Conservation (phyloP, 139 green algal species). For the Closterium sp. region DNA sequence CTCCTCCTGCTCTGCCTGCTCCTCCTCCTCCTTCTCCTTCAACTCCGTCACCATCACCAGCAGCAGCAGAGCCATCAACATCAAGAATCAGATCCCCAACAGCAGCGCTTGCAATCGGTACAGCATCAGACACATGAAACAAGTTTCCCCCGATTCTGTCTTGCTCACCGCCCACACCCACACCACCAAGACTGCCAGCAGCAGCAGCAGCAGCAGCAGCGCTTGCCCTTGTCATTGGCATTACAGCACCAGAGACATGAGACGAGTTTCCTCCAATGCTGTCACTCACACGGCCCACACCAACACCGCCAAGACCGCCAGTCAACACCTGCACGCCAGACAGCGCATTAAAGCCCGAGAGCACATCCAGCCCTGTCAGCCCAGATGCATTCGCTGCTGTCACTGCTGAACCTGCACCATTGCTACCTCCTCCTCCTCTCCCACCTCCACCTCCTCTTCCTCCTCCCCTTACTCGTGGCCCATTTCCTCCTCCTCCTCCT, state of each 20-base stretch:
- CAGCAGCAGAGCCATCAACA: background rate
- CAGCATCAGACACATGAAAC: too few relatives aligned
- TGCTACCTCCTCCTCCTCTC: background rate
- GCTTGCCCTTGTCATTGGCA: background rate
- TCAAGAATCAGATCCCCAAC: background rate
- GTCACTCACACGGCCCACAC: background rate
- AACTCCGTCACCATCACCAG: too few relatives aligned
- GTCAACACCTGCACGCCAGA: background rate
- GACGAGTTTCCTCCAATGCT: background rate
- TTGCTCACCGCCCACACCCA: too few relatives aligned
- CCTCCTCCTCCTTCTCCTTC: too few relatives aligned
- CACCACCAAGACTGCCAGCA: too few relatives aligned
- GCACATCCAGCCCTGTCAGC: background rate
- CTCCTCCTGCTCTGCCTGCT: background rate
- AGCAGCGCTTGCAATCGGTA: background rate
- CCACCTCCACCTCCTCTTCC: background rate
- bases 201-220: too few relatives aligned
- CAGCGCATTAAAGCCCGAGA: background rate
- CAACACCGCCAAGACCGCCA: background rate
- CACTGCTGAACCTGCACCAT: background rate
- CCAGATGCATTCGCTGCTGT: background rate
- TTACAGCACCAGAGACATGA: background rate
- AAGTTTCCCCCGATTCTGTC: too few relatives aligned
- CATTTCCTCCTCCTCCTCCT: background rate
- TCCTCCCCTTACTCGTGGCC: background rate